A percentile compares a stretch with the other conserved stretches of the same genome.
phyloP scores from a whole-genome alignment of 2,329 filamentous ascomycete genomes.

The Helminthosporium solani region DNA sequence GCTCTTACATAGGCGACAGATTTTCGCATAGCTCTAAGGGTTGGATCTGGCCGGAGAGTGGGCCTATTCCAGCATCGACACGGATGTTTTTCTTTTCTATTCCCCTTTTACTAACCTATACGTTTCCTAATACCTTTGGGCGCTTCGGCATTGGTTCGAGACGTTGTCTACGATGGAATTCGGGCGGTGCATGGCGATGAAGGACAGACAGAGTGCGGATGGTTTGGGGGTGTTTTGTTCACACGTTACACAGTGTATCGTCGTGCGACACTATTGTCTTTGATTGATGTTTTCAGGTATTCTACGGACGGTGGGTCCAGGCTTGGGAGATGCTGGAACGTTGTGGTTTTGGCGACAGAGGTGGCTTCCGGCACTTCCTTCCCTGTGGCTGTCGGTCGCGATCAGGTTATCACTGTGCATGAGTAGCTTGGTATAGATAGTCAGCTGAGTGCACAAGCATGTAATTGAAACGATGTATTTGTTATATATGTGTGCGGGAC shows the following conservation, averaged over 20 bases:
- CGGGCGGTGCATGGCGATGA: neutral
- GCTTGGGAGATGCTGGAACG: neutral
- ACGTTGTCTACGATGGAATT: neutral
- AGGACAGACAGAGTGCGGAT: neutral
- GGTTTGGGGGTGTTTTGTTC: neutral
- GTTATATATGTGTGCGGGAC: neutral
- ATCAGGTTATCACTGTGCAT: neutral
- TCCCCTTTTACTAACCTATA: neutral
- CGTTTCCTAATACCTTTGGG: conserved; percentile 3
- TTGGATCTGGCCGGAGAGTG: conserved; percentile 1
- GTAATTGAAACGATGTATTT: neutral
- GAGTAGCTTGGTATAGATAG: conserved; percentile 1
- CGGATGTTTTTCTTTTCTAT: neutral
- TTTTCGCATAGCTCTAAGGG: neutral
- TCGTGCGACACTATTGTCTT: conserved; percentile 1
- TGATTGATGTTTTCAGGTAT: conserved; percentile 1
- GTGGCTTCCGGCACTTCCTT: neutral
- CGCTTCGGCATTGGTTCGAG: conserved; percentile 1
- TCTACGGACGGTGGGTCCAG: neutral
- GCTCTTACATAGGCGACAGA: conserved; percentile 2
- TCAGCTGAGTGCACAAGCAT: neutral
- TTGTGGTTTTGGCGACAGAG: neutral
- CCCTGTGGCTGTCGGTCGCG: neutral
- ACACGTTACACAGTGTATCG: conserved; percentile 1
- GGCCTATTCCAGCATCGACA: neutral